phyloP scores from a whole-genome alignment of 805 yeast species.

The Yarrowia bubula region DNA sequence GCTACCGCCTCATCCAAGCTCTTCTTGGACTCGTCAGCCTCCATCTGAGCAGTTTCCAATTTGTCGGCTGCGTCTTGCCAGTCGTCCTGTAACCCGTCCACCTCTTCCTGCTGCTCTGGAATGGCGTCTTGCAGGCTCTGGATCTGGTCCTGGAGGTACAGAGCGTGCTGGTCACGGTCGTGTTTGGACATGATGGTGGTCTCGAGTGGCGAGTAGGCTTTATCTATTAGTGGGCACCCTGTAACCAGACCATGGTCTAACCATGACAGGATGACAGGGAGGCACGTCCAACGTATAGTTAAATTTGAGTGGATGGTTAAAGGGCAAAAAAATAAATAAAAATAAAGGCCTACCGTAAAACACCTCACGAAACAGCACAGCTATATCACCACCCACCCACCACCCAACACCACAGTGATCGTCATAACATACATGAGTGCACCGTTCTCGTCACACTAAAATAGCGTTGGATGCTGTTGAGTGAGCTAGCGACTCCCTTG shows the following conservation, averaged over 20 bases:
- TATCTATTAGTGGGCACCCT: too few species aligned
- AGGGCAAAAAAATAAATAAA: too few species aligned
- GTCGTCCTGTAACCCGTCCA: not conserved
- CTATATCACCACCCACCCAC: too few species aligned
- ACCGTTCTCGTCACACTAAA: not conserved
- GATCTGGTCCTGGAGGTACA: not conserved
- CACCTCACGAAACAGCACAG: too few species aligned
- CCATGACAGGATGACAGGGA: too few species aligned
- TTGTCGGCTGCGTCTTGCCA: not conserved
- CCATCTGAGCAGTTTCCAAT: not conserved
- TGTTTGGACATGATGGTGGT: not conserved
- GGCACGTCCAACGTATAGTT: too few species aligned
- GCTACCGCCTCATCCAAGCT: not conserved
- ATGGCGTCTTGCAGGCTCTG: not conserved
- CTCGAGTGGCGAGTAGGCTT: too few species aligned
- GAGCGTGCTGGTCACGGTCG: conserved; percentile 7
- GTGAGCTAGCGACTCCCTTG: not conserved
- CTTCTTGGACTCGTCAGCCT: not conserved
- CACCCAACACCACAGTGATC: too few species aligned
- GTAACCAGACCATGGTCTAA: too few species aligned
- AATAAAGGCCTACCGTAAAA: too few species aligned
- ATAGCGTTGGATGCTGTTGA: not conserved
- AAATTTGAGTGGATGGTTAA: too few species aligned
- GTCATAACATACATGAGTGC: too few species aligned
- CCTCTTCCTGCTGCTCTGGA: not conserved